These are phyloP conservation scores for Podila verticillata DNA, from an alignment of 192 early-diverging fungal genomes.

Conservation along the genomic window DNA sequence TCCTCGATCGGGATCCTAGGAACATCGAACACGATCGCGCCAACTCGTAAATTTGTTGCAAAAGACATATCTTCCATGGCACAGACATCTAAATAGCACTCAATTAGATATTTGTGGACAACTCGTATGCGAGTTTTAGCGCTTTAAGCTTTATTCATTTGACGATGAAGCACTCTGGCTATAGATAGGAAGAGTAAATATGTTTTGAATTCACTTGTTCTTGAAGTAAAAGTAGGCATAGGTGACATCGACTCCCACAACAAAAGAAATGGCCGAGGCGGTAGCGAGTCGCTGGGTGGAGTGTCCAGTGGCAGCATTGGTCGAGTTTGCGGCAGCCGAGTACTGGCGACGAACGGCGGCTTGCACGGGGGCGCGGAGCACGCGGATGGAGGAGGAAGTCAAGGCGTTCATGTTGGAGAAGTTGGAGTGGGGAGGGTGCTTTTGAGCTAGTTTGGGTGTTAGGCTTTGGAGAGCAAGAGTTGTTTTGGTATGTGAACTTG, in stretches of 20 bases:
- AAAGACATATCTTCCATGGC: too few species aligned
- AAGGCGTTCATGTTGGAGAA: slow-evolving; percentile 8
- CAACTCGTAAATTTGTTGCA: too few species aligned
- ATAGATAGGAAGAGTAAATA: neutral
- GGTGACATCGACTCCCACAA: slow-evolving; percentile 29
- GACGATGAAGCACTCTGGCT: too few species aligned
- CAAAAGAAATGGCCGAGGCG: slow-evolving; percentile 8
- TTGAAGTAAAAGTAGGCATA: slow-evolving; percentile 32
- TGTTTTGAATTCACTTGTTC: neutral
- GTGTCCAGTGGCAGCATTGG: slow-evolving; percentile 9
- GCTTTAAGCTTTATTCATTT: too few species aligned
- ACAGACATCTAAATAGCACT: too few species aligned
- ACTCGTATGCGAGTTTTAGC: too few species aligned
- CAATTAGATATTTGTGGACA: too few species aligned
- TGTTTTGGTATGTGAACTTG: too few species aligned
- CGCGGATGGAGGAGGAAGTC: neutral
- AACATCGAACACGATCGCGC: too few species aligned
- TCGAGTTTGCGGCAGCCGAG: slow-evolving; percentile 3
- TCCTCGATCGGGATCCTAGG: too few species aligned
- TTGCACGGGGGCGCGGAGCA: slow-evolving; percentile 15
- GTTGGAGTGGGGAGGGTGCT: neutral
- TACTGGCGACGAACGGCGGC: slow-evolving; percentile 15
- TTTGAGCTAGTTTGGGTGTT: neutral
- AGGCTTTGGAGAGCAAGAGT: neutral
- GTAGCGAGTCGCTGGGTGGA: slow-evolving; percentile 16